Evolutionary conservation across 2,329 filamentous ascomycete genomes (phyloP).

Genomic region (Periconia sp.): DNA sequence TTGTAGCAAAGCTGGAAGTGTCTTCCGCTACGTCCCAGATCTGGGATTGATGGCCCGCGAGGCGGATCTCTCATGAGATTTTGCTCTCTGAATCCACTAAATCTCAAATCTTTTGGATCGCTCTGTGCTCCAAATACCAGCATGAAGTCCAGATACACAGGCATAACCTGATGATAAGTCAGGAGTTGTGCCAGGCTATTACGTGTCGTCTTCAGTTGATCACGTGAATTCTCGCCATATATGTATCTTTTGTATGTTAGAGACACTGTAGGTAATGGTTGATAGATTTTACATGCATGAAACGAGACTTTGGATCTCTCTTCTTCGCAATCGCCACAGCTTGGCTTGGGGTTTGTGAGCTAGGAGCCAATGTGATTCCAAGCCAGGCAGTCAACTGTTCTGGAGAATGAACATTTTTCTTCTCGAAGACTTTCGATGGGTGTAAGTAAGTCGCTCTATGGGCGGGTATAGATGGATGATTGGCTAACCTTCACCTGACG

Average conservation of each 20-base stretch:
- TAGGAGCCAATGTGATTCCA: too few relatives aligned
- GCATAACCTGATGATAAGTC: conserved; percentile 45
- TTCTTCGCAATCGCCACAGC: not conserved
- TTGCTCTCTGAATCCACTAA: conserved; percentile 43
- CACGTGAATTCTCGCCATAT: conserved; percentile 14
- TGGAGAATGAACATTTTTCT: too few relatives aligned
- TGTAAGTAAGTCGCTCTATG: too few relatives aligned
- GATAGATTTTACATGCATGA: conserved; percentile 18
- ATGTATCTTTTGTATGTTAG: conserved; percentile 16
- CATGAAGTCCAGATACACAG: conserved; percentile 45
- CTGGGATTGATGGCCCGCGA: conserved; percentile 11
- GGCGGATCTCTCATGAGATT: conserved; percentile 20
- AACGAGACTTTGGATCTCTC: conserved; percentile 25
- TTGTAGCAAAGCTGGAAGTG: conserved; percentile 44
- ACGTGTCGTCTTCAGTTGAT: conserved; percentile 18
- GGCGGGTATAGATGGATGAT: too few relatives aligned
- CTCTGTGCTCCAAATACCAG: conserved; percentile 38
- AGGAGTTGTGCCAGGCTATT: conserved; percentile 18
- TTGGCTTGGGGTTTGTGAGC: too few relatives aligned
- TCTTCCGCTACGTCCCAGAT: conserved; percentile 36
- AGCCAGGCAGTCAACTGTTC: too few relatives aligned
- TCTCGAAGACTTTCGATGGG: too few relatives aligned
- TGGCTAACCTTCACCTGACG: too few relatives aligned
- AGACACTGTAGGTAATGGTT: not conserved
- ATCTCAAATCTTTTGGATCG: conserved; percentile 34